phyloP scores from a whole-genome alignment of 2,329 filamentous ascomycete genomes.

The Curvularia hawaiiensis region DNA sequence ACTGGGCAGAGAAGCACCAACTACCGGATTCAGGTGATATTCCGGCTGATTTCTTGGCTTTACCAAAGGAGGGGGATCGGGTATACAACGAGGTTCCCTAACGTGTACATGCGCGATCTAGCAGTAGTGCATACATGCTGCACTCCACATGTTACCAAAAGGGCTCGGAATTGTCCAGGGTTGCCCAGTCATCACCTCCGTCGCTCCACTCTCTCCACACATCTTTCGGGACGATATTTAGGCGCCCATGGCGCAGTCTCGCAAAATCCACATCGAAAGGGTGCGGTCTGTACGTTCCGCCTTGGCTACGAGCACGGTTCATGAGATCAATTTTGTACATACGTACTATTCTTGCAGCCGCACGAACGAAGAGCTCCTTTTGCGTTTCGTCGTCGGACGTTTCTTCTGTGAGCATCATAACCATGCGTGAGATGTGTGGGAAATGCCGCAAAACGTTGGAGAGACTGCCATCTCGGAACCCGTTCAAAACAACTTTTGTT shows the following conservation, averaged over 20 bases:
- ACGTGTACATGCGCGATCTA: background rate
- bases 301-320: background rate
- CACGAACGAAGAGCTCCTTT: constrained; percentile 23
- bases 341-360: constrained; percentile 24
- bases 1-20: constrained; percentile 62
- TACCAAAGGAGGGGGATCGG: constrained; percentile 42
- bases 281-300: background rate
- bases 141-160: constrained; percentile 10
- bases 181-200: constrained; percentile 17
- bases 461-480: constrained; percentile 24
- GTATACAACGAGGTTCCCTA: constrained; percentile 25
- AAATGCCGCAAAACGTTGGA: constrained; percentile 27
- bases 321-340: constrained; percentile 25
- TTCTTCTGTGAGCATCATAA: constrained; percentile 24
- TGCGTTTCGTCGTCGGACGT: constrained; percentile 3
- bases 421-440: constrained; percentile 21
- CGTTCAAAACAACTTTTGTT: constrained; percentile 21
- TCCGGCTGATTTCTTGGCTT: constrained; percentile 50
- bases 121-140: background rate
- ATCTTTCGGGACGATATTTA: constrained; percentile 17
- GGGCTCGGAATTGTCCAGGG: constrained; percentile 12
- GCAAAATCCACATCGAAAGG: constrained; percentile 22
- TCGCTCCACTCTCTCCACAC: constrained; percentile 21
- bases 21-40: constrained; percentile 40
- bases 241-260: constrained; percentile 3